Evolutionary conservation across 352 stramenopile genomes (phyloP).

Genomic region (Nothophytophthora sp.): DNA sequence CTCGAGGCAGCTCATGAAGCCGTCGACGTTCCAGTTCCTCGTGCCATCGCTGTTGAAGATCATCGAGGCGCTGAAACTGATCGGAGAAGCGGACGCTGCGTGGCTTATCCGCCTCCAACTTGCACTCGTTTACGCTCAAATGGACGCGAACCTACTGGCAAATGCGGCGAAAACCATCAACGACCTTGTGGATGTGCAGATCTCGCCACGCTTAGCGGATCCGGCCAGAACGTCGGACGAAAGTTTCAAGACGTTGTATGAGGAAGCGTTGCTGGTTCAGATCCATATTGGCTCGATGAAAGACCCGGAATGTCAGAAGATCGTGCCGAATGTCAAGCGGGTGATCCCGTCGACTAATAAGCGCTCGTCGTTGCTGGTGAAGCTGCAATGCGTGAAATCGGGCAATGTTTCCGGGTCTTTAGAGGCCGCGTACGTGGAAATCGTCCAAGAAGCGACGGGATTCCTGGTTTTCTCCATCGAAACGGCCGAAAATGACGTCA

Average conservation of each 20-base stretch:
- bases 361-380: slow-evolving; percentile 46
- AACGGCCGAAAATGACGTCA: slow-evolving; percentile 39
- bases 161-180: slow-evolving; percentile 61
- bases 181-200: slow-evolving; percentile 66
- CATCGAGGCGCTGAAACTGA: slow-evolving; percentile 67
- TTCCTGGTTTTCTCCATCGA: slow-evolving; percentile 33
- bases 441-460: slow-evolving; percentile 63
- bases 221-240: slow-evolving; percentile 18
- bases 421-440: slow-evolving; percentile 53
- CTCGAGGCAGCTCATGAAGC: slow-evolving; percentile 82
- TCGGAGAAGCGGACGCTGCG: slow-evolving; percentile 66
- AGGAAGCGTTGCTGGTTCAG: slow-evolving; percentile 69
- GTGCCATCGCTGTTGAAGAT: slow-evolving; percentile 61
- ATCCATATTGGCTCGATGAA: slow-evolving; percentile 77
- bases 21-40: slow-evolving; percentile 72
- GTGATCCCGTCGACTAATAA: slow-evolving; percentile 37
- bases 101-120: slow-evolving; percentile 74
- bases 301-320: slow-evolving; percentile 77
- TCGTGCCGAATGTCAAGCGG: slow-evolving; percentile 63
- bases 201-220: slow-evolving; percentile 43
- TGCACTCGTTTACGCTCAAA: slow-evolving; percentile 62
- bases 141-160: slow-evolving; percentile 65
- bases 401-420: slow-evolving; percentile 33
- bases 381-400: slow-evolving; percentile 69
- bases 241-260: slow-evolving; percentile 42